These are phyloP conservation scores for Carallia brachiata DNA, from an alignment of 345 rosid species.

Conservation along the genomic window DNA sequence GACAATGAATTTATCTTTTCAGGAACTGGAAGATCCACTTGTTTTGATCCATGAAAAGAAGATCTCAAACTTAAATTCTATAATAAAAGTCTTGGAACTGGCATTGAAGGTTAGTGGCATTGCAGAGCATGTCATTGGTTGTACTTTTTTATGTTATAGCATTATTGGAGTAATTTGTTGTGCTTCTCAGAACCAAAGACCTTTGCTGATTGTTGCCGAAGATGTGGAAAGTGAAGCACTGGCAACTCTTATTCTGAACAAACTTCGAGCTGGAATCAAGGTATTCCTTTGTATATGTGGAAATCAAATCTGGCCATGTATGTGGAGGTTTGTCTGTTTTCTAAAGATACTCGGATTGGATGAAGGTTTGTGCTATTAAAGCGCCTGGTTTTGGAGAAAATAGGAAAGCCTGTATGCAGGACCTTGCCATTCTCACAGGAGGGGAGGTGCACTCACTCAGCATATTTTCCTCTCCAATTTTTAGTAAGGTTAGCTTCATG, in stretches of 20 bases:
- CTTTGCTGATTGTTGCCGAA: conserved; percentile 81
- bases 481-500: no score
- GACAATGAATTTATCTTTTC: conserved; percentile 1
- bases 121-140: background rate
- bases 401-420: conserved; percentile 75
- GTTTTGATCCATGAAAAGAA: conserved; percentile 91
- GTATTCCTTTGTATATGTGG: conserved; percentile 22
- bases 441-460: conserved; percentile 48
- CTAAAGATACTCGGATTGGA: background rate
- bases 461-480: background rate
- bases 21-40: conserved; percentile 96
- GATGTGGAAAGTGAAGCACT: conserved; percentile 92
- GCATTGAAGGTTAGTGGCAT: conserved; percentile 66
- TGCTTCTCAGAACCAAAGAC: conserved; percentile 66
- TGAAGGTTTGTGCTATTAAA: conserved; percentile 86
- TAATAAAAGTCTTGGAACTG: conserved; percentile 78
- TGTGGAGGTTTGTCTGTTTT: background rate
- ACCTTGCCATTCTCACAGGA: conserved; percentile 87
- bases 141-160: background rate
- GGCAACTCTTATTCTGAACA: conserved; percentile 81
- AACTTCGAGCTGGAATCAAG: conserved; percentile 97
- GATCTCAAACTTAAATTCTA: conserved; percentile 67
- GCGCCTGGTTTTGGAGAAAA: conserved; percentile 99
- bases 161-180: conserved; percentile 2
- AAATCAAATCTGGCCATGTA: background rate